Evolutionary conservation across 2,329 filamentous ascomycete genomes (phyloP).

Genomic region (Akanthomyces muscarius): DNA sequence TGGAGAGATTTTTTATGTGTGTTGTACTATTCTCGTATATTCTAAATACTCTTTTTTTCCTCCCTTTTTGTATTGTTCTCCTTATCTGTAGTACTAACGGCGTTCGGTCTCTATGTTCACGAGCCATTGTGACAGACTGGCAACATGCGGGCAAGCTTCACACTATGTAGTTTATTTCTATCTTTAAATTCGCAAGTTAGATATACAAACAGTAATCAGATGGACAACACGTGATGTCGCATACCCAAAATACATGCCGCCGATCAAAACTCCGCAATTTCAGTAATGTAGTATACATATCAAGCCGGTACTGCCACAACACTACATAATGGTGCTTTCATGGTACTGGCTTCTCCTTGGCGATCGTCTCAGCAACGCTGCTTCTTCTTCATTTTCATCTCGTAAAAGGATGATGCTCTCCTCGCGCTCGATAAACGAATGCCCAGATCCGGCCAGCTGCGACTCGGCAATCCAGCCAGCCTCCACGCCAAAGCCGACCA

Average conservation of each 20-base stretch:
- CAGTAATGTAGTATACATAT: not conserved
- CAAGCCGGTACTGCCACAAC: not conserved
- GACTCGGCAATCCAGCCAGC: slow-evolving; percentile 53
- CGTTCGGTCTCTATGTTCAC: no score
- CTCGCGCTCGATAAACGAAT: slow-evolving; percentile 35
- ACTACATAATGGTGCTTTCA: not conserved
- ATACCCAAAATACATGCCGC: not conserved
- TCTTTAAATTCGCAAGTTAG: not conserved
- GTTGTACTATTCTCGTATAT: no score
- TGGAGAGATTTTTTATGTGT: no score
- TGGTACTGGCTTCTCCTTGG: slow-evolving; percentile 20
- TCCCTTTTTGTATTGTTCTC: no score
- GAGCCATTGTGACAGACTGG: no score
- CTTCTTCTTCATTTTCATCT: slow-evolving; percentile 26
- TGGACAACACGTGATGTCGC: no score
- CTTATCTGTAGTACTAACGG: no score
- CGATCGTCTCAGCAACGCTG: slow-evolving; percentile 25
- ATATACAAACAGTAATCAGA: not conserved
- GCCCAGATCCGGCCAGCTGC: slow-evolving; percentile 42
- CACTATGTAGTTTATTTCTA: not conserved
- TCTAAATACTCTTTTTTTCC: no score
- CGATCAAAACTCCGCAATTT: slow-evolving; percentile 1
- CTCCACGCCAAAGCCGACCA: slow-evolving; percentile 55
- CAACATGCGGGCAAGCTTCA: no score
- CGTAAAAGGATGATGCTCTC: slow-evolving; percentile 38